Conservation (phyloP, 768 basidiomycete species). For the Collybiopsis confluens region DNA sequence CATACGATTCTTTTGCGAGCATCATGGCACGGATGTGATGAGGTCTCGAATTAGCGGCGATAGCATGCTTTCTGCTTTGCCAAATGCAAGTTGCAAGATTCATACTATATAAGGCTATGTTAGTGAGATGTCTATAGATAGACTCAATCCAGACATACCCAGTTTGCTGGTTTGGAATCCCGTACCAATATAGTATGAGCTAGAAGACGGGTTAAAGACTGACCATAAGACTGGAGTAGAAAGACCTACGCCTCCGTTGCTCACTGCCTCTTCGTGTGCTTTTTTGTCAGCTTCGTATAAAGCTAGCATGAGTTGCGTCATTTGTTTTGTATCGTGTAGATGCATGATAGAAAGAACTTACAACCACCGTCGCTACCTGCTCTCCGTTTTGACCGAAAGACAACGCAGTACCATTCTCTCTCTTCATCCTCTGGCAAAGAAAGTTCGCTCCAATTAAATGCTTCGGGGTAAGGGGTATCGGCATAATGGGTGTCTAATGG, state of each 20-base stretch:
- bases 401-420: constrained; percentile 90
- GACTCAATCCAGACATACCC: no score
- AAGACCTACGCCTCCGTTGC: constrained; percentile 71
- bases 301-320: no score
- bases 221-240: background rate
- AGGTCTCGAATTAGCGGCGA: constrained; percentile 74
- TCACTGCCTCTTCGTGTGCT: constrained; percentile 92
- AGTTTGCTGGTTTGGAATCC: constrained; percentile 68
- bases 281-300: constrained; percentile 83
- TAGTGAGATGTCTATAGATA: no score
- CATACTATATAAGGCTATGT: no score
- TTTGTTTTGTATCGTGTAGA: background rate
- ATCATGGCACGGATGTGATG: constrained; percentile 81
- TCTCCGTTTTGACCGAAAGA: constrained; percentile 77
- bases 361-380: constrained; percentile 64
- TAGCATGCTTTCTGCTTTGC: constrained; percentile 83
- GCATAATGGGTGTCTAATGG: constrained; percentile 64
- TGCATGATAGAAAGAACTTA: constrained; percentile 29
- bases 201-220: constrained; percentile 22
- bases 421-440: constrained; percentile 64
- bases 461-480: constrained; percentile 54
- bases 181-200: constrained; percentile 94
- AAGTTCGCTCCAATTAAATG: constrained; percentile 87
- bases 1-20: constrained; percentile 73
- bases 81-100: constrained; percentile 97